Evolutionary conservation across 2,329 filamentous ascomycete species (phyloP).

Genomic region (Ophiostoma piceae): DNA sequence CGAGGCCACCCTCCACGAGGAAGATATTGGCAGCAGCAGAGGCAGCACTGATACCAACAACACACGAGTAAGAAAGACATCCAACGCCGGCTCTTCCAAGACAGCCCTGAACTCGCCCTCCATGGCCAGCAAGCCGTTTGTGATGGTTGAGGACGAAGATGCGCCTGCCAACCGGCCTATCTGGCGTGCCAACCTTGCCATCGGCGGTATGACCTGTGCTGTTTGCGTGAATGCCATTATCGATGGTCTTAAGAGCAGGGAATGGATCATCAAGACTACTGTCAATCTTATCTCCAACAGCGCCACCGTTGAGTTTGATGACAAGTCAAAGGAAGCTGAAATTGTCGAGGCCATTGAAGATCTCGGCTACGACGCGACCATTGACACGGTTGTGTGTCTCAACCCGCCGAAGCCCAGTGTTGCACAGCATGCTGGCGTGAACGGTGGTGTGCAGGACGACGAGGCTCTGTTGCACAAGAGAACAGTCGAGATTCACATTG

Average conservation of each 20-base stretch:
- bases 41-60: background rate
- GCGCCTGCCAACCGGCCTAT: conserved; percentile 31
- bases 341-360: conserved; percentile 54
- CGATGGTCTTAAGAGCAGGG: conserved; percentile 50
- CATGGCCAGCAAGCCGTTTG: conserved; percentile 30
- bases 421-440: background rate
- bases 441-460: background rate
- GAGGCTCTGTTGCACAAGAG: conserved; percentile 35
- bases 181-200: conserved; percentile 53
- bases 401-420: conserved; percentile 29
- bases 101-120: background rate
- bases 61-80: background rate
- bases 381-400: conserved; percentile 47
- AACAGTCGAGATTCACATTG: conserved; percentile 59
- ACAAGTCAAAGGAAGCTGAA: conserved; percentile 41
- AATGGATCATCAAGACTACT: conserved; percentile 53
- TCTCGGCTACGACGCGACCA: conserved; percentile 60
- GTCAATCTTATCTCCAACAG: conserved; percentile 66
- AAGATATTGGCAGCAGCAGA: background rate
- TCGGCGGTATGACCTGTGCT: conserved; percentile 70
- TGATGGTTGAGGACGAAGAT: conserved; percentile 36
- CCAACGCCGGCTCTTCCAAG: background rate
- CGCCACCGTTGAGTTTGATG: conserved; percentile 54
- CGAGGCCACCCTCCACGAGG: background rate
- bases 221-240: conserved; percentile 62